Evolutionary conservation across 1,284 basidiomycete genomes (phyloP), one percentile per base, ranked within the genome.

Genomic region (Amylostereum areolatum): DNA sequence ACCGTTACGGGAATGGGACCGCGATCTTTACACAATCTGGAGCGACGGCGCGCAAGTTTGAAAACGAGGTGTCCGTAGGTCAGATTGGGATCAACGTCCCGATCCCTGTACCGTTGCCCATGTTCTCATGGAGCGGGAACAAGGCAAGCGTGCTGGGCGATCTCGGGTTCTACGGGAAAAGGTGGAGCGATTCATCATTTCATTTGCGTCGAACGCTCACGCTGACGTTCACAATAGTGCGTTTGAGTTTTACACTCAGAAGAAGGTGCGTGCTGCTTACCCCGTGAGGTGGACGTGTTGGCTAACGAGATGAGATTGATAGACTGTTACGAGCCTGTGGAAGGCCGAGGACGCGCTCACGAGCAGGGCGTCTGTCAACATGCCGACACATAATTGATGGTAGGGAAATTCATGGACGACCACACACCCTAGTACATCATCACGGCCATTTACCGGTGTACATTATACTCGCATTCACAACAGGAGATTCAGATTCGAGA

Each of bases 1-100:
- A 97, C 71, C 78, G 72, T 62, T 97, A 91, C 63, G 91, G 95
- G 2, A 98, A 98, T 64, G 96, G 95, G 30, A 83, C 93, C n/a
- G 90, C 93, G 25, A 93, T 97, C 63, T 98, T 97, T 67, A 99
- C 96, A 31, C 91, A 95, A 69, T 92, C 89, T 44, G 96, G 96
- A n/a, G 89, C 95, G 31, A 93, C 93, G 5, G 95, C 93, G 24
- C 83, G 96, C 53, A 91, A 90, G 69, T 99, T 97, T 57, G 95
- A 99, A 71, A 78, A 77, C 42, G 78, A 86, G 52, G 85, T 96
- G 52, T 90, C 97, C 55, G 86, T 92, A 46, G 96, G 96, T 39
- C 93, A 98, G 69, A 80, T 96, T 60, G 92, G 92, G 40, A 83
- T 99, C 68, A 98, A 99, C 63, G 89, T 96, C 2, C 86, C 95